These are phyloP conservation scores for Nitzschia sp. DNA, from an alignment of 108 stramenopile species.

Conservation along the genomic window DNA sequence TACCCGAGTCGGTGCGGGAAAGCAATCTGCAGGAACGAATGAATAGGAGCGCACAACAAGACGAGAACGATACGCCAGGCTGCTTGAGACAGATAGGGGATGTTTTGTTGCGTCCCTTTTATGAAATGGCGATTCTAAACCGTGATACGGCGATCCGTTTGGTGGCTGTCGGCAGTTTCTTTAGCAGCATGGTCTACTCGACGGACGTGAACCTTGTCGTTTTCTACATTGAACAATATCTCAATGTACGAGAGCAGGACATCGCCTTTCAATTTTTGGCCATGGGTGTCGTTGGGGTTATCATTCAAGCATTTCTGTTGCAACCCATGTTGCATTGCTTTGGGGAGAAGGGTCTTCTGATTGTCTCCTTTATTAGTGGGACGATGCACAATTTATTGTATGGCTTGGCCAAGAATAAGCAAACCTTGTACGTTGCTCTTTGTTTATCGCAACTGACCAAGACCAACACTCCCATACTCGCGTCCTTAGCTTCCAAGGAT, in stretches of 20 bases:
- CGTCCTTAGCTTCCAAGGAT: constrained; percentile 69
- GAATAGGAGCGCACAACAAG: neutral
- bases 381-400: constrained; percentile 61
- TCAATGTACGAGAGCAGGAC: constrained; percentile 64
- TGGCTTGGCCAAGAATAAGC: constrained; percentile 62
- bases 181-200: constrained; percentile 62
- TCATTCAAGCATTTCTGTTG: constrained; percentile 66
- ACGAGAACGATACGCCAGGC: neutral
- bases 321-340: constrained; percentile 54
- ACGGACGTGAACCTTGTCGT: constrained; percentile 69
- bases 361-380: constrained; percentile 64
- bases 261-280: constrained; percentile 67
- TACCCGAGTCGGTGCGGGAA: constrained; percentile 44
- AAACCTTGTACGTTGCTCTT: constrained; percentile 53
- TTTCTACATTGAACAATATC: constrained; percentile 75
- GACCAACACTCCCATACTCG: constrained; percentile 69
- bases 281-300: constrained; percentile 60
- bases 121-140: constrained; percentile 72
- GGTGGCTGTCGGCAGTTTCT: constrained; percentile 64
- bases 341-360: constrained; percentile 67
- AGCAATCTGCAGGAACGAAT: constrained; percentile 3
- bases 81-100: neutral
- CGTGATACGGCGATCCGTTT: constrained; percentile 45
- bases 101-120: constrained; percentile 41
- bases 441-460: constrained; percentile 69